Base-by-base conservation (phyloP, 169 alveolate genomes). In the Plasmodium blacklocki region DNA sequence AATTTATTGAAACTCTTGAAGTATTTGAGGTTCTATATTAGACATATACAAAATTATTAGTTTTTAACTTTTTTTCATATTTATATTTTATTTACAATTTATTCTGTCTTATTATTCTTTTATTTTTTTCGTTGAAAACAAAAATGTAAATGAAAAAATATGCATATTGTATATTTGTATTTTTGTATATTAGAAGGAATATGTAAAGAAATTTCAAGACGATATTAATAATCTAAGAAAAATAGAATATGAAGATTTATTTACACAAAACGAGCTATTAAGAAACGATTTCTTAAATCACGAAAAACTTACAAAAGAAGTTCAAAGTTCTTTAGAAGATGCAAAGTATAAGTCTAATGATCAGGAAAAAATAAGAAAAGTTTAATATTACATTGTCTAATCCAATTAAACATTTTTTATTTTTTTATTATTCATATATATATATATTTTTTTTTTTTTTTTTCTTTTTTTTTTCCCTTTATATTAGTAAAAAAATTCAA, bases 1-100 rank as follows among this genome's bases (percentile, higher is more conserved):
- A 63, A 67, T 80, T 80, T 49, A 54, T 80, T 56, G 90, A 80
- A 80, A 68, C 90, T 21, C 90, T 80, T 67, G 90, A 80, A 80
- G 83, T 67, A 54, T 80, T 80, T 58, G 90, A 80, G 83, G 90
- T 80, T 54, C 62, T 54, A 80, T 32, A 56, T 19, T 39, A 39
- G 11, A 5, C 47, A 39, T 39, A 39, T 39, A 39, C 47, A 39
- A 39, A 39, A 39, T 39, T 39, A 39, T 39, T 39, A 39, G 9
- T 39, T 39, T 7, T 39, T 39, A 39, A 39, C 47, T 56, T 18
- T 43, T 67, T 50, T 54, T 66, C 52, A 47, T 66, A 54, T 11
- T 15, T 18, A 52, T 32, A 6, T 32, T 80, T 56, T 67, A 54
- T 43, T 80, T 68, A 18, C 47, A n/a, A 26, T 78, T 18, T 7